Evolutionary conservation across 2,329 filamentous ascomycete genomes (phyloP), one percentile per base, ranked within the genome.

Genomic region (Macrophomina pseudophaseolina): DNA sequence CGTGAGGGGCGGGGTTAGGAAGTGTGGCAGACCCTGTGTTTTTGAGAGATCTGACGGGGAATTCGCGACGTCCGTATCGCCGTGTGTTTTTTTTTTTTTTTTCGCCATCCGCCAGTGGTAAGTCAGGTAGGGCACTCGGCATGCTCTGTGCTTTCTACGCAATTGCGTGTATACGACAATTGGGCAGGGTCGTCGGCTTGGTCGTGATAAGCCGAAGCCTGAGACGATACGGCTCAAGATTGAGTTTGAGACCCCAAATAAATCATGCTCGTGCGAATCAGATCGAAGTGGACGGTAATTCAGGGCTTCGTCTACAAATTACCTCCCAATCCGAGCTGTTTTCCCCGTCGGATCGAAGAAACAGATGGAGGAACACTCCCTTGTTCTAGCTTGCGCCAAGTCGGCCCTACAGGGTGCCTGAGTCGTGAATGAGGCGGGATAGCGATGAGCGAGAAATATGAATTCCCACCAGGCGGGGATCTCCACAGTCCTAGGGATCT

Each of bases 21-120:
- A 33, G 51, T 2, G 51, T 30, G 30, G 30, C 51, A 9, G 51
- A 53, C 51, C 28, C 32, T 44, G 42, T 35, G 51, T 5, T 53
- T 53, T 53, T 53, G 23, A 53, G 12, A 33, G 51, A 53, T 33
- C 51, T 53, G 51, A 30, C 51, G 30, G 51, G 30, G 51, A 53
- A 53, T 33, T n/a, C 11, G 30, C 11, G 5, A 53, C 30, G 28
- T 53, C 11, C 16, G 16, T 32, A 32, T 53, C 51, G 51, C 51
- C 51, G 51, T n/a, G n/a, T n/a, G n/a, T 32, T 8, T 14, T 48
- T 51, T 51, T 51, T 23, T 51, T 32, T 8, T 32, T 48, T 51
- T 51, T 51, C 48, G 14, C 48, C 48, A 11, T 51, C 28, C 9
- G 12, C 5, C 48, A 28, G 48, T 23, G 18, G 16, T 12, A 51